phyloP scores from a whole-genome alignment of 208 protist genomes.

The Vickermania spadyakhi region DNA sequence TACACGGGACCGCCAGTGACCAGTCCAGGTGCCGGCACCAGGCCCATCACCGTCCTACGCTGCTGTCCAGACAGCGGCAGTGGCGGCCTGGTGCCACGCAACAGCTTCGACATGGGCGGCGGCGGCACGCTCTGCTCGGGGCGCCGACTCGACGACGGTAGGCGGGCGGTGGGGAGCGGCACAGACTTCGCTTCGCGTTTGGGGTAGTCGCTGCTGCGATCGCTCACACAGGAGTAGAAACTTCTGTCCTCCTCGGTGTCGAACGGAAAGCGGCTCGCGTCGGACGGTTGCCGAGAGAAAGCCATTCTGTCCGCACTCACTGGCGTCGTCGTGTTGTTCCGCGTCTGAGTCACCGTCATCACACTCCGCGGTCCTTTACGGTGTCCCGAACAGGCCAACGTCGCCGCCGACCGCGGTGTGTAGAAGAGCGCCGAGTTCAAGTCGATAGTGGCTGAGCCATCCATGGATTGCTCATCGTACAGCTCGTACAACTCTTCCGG shows the following conservation, averaged over 20 bases:
- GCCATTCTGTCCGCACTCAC: background rate
- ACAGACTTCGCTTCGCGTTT: background rate
- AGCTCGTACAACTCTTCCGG: too few species aligned
- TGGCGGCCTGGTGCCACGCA: background rate
- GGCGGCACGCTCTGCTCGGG: background rate
- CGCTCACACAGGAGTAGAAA: background rate
- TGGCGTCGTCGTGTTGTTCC: slow-evolving; percentile 5
- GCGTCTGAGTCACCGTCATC: slow-evolving; percentile 13
- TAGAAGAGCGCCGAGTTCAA: background rate
- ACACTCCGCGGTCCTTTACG: background rate
- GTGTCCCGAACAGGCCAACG: too few species aligned
- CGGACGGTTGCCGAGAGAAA: background rate
- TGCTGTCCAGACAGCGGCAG: background rate
- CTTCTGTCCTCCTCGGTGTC: background rate
- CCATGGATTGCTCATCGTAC: too few species aligned
- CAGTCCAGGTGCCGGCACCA: background rate
- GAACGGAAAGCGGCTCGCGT: background rate
- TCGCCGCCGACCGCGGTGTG: background rate
- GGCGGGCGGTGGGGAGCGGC: background rate
- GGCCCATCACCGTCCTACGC: background rate
- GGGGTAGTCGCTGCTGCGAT: background rate
- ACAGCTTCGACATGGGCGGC: background rate
- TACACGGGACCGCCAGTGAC: background rate
- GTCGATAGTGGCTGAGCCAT: background rate
- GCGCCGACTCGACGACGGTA: background rate